Evolutionary conservation across 768 basidiomycete species (phyloP), one percentile per base, ranked within the genome.

Genomic region (Chiua virens): DNA sequence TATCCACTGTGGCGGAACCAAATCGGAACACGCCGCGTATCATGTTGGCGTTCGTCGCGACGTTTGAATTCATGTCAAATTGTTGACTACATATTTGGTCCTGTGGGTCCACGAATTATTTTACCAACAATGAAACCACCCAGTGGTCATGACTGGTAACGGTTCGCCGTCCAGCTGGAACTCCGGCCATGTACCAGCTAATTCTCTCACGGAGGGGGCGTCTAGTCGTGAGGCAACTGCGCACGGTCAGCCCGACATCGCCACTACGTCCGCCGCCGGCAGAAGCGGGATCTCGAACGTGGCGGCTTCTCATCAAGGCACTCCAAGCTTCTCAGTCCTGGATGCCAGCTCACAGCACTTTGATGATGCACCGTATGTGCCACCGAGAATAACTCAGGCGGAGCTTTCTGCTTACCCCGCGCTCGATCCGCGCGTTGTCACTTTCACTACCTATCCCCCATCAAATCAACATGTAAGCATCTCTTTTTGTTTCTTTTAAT

Each of bases 91-190:
- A 20, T 69, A 57, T 69, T 69, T 69, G 68, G 67, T 39, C 40
- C 36, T 69, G 68, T 69, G 68, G 68, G 68, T 69, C 68, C 68
- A 55, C 49, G 9, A 48, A 30, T 46, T 61, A 60, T 63, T 69
- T 67, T 64, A 39, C 38, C 45, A 47, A 67, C 62, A 48, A 63
- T 69, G 53, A 56, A 56, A 57, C 58, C 44, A 50, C 56, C 38
- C 53, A 62, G 64, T 39, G 18, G 27, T 43, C 53, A 69, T 69
- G 64, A n/a, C 54, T 35, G 53, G n/a, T n/a, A n/a, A n/a, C n/a
- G n/a, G 59, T 42, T 52, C 60, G 15, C 52, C 52, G 28, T 25
- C 57, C 4, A 54, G 49, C 23, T 52, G 56, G 61, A 49, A 42
- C 32, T 42, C 55, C 45, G 58, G 47, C 21, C 32, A 47, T 45